Evolutionary conservation across 345 rosid genomes (phyloP).

Genomic region (Pseudoturritis turrita): DNA sequence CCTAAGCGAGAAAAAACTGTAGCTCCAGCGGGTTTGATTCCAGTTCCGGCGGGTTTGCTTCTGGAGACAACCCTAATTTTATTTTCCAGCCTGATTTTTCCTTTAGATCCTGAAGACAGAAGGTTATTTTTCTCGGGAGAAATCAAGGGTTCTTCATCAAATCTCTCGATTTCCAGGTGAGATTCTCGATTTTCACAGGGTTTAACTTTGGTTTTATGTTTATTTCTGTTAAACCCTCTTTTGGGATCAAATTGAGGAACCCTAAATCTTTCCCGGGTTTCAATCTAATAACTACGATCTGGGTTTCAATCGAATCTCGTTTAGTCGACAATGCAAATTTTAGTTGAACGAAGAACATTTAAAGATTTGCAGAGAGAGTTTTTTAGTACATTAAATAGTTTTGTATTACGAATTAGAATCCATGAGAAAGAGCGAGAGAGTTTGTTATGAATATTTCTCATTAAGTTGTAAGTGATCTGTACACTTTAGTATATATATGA

Average conservation of each 20-base stretch:
- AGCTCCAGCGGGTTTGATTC: too few relatives aligned
- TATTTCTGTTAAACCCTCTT: neutral
- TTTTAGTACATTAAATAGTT: conserved; percentile 20
- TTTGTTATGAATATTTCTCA: too few relatives aligned
- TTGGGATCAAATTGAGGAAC: neutral
- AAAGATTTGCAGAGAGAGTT: neutral
- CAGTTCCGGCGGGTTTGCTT: too few relatives aligned
- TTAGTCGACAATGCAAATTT: neutral
- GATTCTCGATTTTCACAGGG: neutral
- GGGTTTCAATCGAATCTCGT: too few relatives aligned
- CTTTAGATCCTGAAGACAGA: too few relatives aligned
- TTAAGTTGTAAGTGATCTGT: too few relatives aligned
- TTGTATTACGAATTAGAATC: too few relatives aligned
- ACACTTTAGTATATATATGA: too few relatives aligned
- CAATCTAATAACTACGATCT: too few relatives aligned
- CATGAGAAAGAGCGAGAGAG: too few relatives aligned
- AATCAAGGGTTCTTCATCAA: neutral
- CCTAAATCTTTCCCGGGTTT: neutral
- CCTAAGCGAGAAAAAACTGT: too few relatives aligned
- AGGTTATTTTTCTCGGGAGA: neutral
- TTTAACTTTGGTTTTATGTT: neutral
- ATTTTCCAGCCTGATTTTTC: neutral
- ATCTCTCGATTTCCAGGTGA: conserved; percentile 11
- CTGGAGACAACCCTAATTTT: too few relatives aligned
- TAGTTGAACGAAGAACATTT: conserved; percentile 17